Conservation (phyloP, 2,329 filamentous ascomycete genomes). For the Diaporthe citriasiana region DNA sequence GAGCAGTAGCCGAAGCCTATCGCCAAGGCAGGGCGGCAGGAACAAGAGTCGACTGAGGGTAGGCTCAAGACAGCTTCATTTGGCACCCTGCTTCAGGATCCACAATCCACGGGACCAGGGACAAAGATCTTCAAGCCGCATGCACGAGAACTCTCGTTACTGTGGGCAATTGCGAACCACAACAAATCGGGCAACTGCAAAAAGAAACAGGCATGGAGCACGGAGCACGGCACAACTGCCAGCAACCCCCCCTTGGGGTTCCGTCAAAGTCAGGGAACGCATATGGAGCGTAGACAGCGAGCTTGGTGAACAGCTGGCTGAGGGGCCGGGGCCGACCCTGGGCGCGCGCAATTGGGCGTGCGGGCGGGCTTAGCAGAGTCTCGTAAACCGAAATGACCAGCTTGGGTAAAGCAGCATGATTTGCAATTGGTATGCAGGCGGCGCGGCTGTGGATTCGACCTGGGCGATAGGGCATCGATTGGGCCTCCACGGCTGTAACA, state of each 20-base stretch:
- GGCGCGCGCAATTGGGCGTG: constrained; percentile 33
- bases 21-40: constrained; percentile 40
- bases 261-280: constrained; percentile 35
- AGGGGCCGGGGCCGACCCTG: constrained; percentile 38
- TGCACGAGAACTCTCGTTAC: constrained; percentile 34
- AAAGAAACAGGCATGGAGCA: constrained; percentile 35
- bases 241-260: constrained; percentile 20
- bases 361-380: constrained; percentile 32
- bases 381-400: constrained; percentile 16
- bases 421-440: constrained; percentile 36
- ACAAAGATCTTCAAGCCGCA: constrained; percentile 38
- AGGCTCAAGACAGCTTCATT: constrained; percentile 39
- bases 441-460: constrained; percentile 33
- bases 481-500: constrained; percentile 40
- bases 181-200: constrained; percentile 37
- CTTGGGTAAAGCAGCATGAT: constrained; percentile 29
- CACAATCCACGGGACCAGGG: constrained; percentile 43
- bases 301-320: constrained; percentile 38
- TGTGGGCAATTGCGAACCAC: constrained; percentile 31
- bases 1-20: constrained; percentile 38
- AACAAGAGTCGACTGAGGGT: constrained; percentile 37
- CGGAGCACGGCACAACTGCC: constrained; percentile 28
- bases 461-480: constrained; percentile 39
- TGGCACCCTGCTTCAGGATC: constrained; percentile 41
- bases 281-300: constrained; percentile 29